Conservation (phyloP, 1,284 basidiomycete species). For the Trichosporon sp. region DNA sequence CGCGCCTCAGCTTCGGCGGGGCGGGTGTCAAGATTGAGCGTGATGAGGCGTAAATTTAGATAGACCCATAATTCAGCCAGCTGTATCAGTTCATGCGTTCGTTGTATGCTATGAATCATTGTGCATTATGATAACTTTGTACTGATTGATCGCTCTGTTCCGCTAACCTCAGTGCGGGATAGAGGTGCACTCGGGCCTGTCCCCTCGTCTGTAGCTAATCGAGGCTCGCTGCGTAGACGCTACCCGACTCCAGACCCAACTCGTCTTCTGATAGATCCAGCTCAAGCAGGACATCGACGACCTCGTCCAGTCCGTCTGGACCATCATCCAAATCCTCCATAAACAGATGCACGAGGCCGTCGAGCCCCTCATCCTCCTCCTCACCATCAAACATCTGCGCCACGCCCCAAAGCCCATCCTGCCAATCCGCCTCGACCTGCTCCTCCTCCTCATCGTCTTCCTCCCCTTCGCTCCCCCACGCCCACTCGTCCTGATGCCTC, state of each 20-base stretch:
- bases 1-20: constrained; percentile 24
- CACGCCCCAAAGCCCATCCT: too few species aligned
- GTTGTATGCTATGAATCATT: constrained; percentile 1
- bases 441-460: neutral
- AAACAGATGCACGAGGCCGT: neutral
- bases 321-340: neutral
- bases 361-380: neutral
- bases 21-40: constrained; percentile 2
- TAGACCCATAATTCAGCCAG: neutral
- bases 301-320: neutral
- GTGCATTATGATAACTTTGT: neutral
- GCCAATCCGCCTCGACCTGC: neutral
- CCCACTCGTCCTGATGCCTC: neutral
- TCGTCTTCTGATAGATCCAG: neutral
- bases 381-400: neutral
- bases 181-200: too few species aligned
- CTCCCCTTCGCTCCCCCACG: neutral
- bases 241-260: neutral
- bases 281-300: neutral
- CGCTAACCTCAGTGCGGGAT: too few species aligned
- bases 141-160: too few species aligned
- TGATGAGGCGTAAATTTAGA: constrained; percentile 2
- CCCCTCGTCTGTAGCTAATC: too few species aligned
- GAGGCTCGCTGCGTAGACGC: neutral
- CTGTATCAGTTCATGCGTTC: neutral